Evolutionary conservation across 2,329 filamentous ascomycete genomes (phyloP).

Genomic region (Ascochyta viciae-villosae): DNA sequence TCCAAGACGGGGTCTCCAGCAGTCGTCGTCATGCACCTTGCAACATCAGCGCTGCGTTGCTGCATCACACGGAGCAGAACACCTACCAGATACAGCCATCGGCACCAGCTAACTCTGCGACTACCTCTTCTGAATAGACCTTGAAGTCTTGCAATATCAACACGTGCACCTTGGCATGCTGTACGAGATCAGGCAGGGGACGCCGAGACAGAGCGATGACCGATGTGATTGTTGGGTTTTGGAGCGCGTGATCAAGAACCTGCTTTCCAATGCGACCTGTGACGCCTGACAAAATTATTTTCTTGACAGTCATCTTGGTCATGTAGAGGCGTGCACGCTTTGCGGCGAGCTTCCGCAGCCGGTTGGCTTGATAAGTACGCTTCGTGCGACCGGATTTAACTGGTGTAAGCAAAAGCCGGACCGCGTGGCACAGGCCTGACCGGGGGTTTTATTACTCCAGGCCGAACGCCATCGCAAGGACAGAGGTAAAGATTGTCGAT

Average conservation of each 20-base stretch:
- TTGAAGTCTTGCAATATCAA: constrained; percentile 24
- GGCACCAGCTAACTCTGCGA: constrained; percentile 21
- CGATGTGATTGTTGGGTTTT: constrained; percentile 17
- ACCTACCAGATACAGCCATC: constrained; percentile 26
- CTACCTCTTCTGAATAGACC: constrained; percentile 19
- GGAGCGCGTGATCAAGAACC: constrained; percentile 20
- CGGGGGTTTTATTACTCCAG: constrained; percentile 10
- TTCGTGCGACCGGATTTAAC: constrained; percentile 29
- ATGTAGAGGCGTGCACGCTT: not conserved
- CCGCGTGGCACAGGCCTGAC: not conserved
- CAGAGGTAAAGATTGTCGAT: not conserved
- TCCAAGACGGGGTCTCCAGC: constrained; percentile 21
- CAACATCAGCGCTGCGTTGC: constrained; percentile 11
- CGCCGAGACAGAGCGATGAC: constrained; percentile 23
- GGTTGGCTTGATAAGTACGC: constrained; percentile 13
- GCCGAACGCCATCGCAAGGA: constrained; percentile 1
- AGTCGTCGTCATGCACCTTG: constrained; percentile 29
- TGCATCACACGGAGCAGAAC: not conserved
- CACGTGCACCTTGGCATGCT: constrained; percentile 20
- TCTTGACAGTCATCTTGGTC: constrained; percentile 23
- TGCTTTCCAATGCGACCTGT: constrained; percentile 22
- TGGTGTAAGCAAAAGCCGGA: constrained; percentile 18
- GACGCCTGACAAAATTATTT: constrained; percentile 21
- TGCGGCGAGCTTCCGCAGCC: constrained; percentile 4
- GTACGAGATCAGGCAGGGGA: constrained; percentile 18